phyloP scores from a whole-genome alignment of 768 basidiomycete species.

The Gymnopilus dilepis region DNA sequence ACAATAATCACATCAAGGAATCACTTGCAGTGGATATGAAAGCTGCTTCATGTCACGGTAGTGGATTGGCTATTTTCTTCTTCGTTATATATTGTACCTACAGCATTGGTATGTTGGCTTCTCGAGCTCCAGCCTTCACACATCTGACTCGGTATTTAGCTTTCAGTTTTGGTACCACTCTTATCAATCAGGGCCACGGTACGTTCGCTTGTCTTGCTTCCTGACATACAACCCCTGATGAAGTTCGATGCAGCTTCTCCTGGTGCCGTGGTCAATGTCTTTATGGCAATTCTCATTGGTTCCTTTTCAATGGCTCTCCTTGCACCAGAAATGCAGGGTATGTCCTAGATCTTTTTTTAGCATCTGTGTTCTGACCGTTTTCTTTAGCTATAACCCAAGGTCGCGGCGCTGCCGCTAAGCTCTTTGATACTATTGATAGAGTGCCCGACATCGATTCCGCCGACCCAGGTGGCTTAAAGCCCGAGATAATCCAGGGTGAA shows the following conservation, averaged over 20 bases:
- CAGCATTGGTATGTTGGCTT: constrained; percentile 52
- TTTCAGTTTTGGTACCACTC: constrained; percentile 88
- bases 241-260: too few relatives aligned
- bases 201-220: too few relatives aligned
- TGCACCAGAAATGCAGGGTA: constrained; percentile 88
- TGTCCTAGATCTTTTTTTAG: constrained; percentile 11
- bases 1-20: constrained; percentile 62
- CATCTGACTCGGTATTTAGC: too few relatives aligned
- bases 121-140: constrained; percentile 45
- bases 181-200: constrained; percentile 69
- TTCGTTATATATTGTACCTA: constrained; percentile 83
- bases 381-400: constrained; percentile 78
- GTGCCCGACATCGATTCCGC: constrained; percentile 87
- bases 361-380: constrained; percentile 7
- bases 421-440: constrained; percentile 88
- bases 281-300: constrained; percentile 85
- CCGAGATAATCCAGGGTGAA: constrained; percentile 67
- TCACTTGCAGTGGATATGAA: constrained; percentile 61
- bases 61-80: constrained; percentile 75
- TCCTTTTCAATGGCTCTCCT: constrained; percentile 87
- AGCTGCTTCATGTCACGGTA: constrained; percentile 62
- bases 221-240: too few relatives aligned
- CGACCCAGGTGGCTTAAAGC: constrained; percentile 67
- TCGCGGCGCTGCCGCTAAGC: constrained; percentile 86
- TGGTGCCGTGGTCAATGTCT: constrained; percentile 83